phyloP scores from a whole-genome alignment of 345 rosid genomes.

The Murraya koenigii region DNA sequence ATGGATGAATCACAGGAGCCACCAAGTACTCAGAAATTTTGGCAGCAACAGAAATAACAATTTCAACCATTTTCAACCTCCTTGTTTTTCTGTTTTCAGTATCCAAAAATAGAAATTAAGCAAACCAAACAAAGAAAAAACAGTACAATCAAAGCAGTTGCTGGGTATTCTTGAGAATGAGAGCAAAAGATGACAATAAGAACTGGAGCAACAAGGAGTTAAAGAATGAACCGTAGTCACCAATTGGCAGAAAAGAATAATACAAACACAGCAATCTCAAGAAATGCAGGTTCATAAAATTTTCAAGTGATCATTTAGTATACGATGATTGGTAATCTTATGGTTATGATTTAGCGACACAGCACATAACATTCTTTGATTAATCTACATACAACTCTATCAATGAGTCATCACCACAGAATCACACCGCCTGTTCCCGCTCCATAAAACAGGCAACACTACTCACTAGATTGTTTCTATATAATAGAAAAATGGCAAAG shows the following conservation, averaged over 20 bases:
- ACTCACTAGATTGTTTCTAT: too few relatives aligned
- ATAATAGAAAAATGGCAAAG: too few relatives aligned
- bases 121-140: not conserved
- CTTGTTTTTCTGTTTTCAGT: not conserved
- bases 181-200: not conserved
- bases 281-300: too few relatives aligned
- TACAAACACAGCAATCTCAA: too few relatives aligned
- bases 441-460: too few relatives aligned
- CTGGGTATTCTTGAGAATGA: not conserved
- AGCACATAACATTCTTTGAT: too few relatives aligned
- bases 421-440: too few relatives aligned
- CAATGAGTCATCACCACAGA: too few relatives aligned
- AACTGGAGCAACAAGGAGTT: not conserved
- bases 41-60: not conserved
- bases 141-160: not conserved
- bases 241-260: not conserved
- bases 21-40: conserved; percentile 1
- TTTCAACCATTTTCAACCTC: not conserved
- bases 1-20: not conserved
- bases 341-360: too few relatives aligned
- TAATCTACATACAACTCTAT: too few relatives aligned
- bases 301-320: too few relatives aligned
- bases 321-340: too few relatives aligned
- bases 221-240: not conserved
- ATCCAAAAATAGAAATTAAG: not conserved